Conservation (phyloP, 176 grass and related monocot genomes). For the Oryza nivara region DNA sequence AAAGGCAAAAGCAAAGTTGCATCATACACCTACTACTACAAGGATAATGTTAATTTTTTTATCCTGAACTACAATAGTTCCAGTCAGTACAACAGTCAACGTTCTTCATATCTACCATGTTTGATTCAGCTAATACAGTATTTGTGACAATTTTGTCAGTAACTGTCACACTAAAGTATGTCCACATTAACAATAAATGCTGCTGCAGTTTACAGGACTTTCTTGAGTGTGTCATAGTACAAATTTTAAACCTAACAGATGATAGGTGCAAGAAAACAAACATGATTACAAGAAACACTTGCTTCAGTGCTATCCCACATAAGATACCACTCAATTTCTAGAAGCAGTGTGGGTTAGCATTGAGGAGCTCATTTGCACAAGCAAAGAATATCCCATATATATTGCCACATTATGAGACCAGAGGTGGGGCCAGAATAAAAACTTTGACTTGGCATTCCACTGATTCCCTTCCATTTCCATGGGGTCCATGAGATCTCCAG, state of each 20-base stretch:
- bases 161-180: neutral
- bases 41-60: neutral
- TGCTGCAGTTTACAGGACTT: neutral
- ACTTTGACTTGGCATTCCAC: slow-evolving; percentile 45
- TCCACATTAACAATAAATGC: too few relatives aligned
- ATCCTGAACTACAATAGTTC: slow-evolving; percentile 9
- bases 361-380: slow-evolving; percentile 9
- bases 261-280: neutral
- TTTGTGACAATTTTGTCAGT: neutral
- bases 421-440: neutral
- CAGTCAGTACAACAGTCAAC: neutral
- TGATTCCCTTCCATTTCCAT: neutral
- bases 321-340: slow-evolving; percentile 26
- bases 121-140: neutral
- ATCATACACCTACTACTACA: neutral
- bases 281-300: neutral
- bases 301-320: neutral
- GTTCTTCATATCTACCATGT: neutral
- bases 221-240: neutral
- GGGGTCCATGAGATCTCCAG: slow-evolving; percentile 17
- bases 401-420: neutral
- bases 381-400: slow-evolving; percentile 44
- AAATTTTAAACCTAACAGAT: neutral
- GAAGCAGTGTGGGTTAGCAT: slow-evolving; percentile 31
- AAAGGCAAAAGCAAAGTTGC: neutral